phyloP scores from a whole-genome alignment of 2,329 filamentous ascomycete species.

The Ilyonectria mors-panacis region DNA sequence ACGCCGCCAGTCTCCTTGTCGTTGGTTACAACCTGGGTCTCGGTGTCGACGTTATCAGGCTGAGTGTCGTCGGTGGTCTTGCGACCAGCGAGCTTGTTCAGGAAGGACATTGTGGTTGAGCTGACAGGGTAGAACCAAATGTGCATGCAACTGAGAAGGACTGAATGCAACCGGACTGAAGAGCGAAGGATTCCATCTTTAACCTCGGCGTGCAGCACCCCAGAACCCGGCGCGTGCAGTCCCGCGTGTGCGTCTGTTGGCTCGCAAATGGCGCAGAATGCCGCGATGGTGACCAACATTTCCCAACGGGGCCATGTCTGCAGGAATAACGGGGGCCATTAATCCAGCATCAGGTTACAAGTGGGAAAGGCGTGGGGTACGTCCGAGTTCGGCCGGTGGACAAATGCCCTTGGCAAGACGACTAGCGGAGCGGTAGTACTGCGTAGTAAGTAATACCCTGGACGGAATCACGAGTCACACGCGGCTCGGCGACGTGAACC shows the following conservation, averaged over 20 bases:
- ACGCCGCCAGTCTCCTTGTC: slow-evolving; percentile 11
- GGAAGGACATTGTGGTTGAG: slow-evolving; percentile 36
- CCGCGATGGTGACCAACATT: background rate
- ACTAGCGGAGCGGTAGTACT: too few species aligned
- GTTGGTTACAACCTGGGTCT: slow-evolving; percentile 26
- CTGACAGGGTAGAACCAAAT: slow-evolving; percentile 4
- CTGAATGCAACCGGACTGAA: background rate
- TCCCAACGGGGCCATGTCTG: background rate
- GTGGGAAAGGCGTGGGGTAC: slow-evolving; percentile 1
- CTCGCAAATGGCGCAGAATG: background rate
- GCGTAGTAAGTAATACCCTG: background rate
- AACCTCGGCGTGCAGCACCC: slow-evolving; percentile 3
- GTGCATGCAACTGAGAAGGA: background rate
- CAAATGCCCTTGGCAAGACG: too few species aligned
- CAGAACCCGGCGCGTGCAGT: background rate
- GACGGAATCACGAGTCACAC: background rate
- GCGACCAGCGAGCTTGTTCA: slow-evolving; percentile 38
- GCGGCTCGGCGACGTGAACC: slow-evolving; percentile 18
- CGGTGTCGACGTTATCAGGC: slow-evolving; percentile 25
- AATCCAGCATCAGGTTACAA: slow-evolving; percentile 4
- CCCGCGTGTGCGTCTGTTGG: background rate
- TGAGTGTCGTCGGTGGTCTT: background rate
- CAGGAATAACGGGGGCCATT: background rate
- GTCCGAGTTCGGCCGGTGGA: background rate
- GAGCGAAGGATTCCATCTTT: slow-evolving; percentile 14